Evolutionary conservation across 1,284 basidiomycete species (phyloP).

Genomic region (Cryptococcus sp.): DNA sequence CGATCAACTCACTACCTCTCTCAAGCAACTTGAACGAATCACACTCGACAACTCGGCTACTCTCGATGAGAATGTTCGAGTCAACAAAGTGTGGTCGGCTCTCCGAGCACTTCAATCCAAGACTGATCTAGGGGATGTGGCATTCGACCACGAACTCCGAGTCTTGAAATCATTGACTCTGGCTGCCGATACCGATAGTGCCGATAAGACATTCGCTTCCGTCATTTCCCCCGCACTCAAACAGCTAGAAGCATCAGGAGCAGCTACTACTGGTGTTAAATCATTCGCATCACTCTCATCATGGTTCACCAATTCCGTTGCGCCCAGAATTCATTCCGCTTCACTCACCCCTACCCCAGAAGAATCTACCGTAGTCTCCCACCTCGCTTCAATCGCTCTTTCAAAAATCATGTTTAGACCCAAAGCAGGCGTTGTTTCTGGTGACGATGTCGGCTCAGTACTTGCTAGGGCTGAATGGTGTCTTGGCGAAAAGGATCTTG

Average conservation of each 20-base stretch:
- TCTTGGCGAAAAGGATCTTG: conserved; percentile 87
- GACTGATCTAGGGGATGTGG: conserved; percentile 55
- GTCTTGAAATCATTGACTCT: conserved; percentile 63
- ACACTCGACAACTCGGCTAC: conserved; percentile 85
- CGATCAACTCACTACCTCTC: conserved; percentile 81
- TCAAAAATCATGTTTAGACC: conserved; percentile 74
- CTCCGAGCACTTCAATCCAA: conserved; percentile 52
- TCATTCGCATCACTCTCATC: conserved; percentile 80
- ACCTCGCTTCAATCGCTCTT: conserved; percentile 74
- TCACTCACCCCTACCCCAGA: conserved; percentile 71
- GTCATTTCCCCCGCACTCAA: conserved; percentile 66
- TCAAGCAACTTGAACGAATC: conserved; percentile 86
- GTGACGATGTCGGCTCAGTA: conserved; percentile 79
- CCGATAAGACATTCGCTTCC: conserved; percentile 20
- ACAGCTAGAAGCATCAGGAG: conserved; percentile 67
- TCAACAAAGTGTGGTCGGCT: conserved; percentile 58
- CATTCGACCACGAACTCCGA: conserved; percentile 85
- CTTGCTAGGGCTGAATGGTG: conserved; percentile 86
- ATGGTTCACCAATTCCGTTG: conserved; percentile 84
- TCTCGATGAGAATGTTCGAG: conserved; percentile 81
- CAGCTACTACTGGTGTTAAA: conserved; percentile 81
- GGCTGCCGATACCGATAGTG: too few species aligned
- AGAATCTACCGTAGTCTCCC: conserved; percentile 79
- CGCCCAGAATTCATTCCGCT: conserved; percentile 77
- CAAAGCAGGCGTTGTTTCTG: conserved; percentile 63